Base-by-base conservation (phyloP, 768 basidiomycete species). In the Trametes maxima region DNA sequence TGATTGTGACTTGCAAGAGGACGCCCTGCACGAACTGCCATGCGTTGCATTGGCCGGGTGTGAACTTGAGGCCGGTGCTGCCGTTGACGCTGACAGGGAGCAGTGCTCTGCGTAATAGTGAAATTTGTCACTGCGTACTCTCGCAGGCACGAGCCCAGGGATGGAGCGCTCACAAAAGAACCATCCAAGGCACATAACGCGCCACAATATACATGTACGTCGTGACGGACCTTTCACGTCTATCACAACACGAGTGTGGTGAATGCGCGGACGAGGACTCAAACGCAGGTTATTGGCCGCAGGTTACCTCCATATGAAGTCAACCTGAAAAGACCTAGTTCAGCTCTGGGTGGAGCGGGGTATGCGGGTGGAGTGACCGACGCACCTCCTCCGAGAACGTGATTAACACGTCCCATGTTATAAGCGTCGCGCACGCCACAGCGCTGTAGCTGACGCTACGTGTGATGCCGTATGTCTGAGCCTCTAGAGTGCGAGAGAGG, bases 1-100 rank as follows among this genome's bases (percentile, higher is more conserved):
- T 66, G 48, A 71, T 56, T 37, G 68, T 66, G 14, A 68, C 19
- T 36, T 71, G 70, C 13, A 69, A 39, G 1, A 67, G 45, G 3
- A 63, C 45, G 3, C 60, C 70, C 35, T 71, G 70, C 21, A 68
- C 61, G 10, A 58, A 47, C 28, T 66, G 62, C 70, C 70, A 71
- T 3, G 45, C 47, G 3, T 35, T 58, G 48, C 70, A 71, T 19
- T 68, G 63, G 1, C 21, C 40, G 3, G 51, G 5, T 2, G 60
- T 62, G 51, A 62, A 71, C 11, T 39, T 24, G 3, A 71, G 51
- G 1, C 68, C 70, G 16, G 68, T 68, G 45, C 58, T 57, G 1
- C 68, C 70, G 54, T 69, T 65, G 0, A 63, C 65, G 47, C 68
- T 69, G 54, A 71, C 65, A 0, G 65, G 63, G 2, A 71, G 61